A percentile compares a stretch with the other conserved stretches of the same genome.
phyloP scores from a whole-genome alignment of 202 grass and related monocot species.

The Digitaria exilis region DNA sequence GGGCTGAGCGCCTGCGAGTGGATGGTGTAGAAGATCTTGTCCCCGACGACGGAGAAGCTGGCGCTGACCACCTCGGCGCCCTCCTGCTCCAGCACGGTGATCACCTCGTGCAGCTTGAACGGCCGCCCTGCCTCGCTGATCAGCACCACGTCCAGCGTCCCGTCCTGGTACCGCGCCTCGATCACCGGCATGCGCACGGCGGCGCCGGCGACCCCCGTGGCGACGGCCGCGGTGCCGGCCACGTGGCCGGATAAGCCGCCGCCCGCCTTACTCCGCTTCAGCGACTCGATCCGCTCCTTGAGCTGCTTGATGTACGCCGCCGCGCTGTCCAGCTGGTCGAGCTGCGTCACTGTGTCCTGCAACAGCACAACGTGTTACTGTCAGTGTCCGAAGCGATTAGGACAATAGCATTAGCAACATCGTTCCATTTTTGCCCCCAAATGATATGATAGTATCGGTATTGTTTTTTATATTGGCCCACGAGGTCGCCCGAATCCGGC shows the following conservation, averaged over 20 bases:
- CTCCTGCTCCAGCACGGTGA: slow-evolving; percentile 71
- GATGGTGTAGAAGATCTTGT: slow-evolving; percentile 77
- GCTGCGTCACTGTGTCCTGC: slow-evolving; percentile 58
- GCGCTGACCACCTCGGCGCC: slow-evolving; percentile 76
- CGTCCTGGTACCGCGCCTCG: slow-evolving; percentile 55
- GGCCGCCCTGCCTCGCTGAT: slow-evolving; percentile 39
- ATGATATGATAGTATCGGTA: too few species aligned
- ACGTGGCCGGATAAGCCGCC: neutral
- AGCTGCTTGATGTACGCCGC: slow-evolving; percentile 69
- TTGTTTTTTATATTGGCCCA: neutral
- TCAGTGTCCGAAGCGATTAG: neutral
- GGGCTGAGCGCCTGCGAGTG: slow-evolving; percentile 66
- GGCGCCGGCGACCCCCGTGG: neutral
- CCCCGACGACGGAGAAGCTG: slow-evolving; percentile 60
- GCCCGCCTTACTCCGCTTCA: slow-evolving; percentile 39
- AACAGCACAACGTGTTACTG: neutral
- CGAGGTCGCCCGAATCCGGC: neutral
- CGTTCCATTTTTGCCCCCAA: too few species aligned
- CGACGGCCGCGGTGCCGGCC: accelerated
- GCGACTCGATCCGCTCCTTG: slow-evolving; percentile 44
- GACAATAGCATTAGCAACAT: neutral
- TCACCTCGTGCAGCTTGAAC: slow-evolving; percentile 75
- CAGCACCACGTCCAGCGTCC: slow-evolving; percentile 62
- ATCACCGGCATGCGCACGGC: slow-evolving; percentile 49
- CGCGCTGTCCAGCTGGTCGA: slow-evolving; percentile 68